phyloP scores from a whole-genome alignment of 306 rosid species.

The Vigna reflexopilosa region DNA sequence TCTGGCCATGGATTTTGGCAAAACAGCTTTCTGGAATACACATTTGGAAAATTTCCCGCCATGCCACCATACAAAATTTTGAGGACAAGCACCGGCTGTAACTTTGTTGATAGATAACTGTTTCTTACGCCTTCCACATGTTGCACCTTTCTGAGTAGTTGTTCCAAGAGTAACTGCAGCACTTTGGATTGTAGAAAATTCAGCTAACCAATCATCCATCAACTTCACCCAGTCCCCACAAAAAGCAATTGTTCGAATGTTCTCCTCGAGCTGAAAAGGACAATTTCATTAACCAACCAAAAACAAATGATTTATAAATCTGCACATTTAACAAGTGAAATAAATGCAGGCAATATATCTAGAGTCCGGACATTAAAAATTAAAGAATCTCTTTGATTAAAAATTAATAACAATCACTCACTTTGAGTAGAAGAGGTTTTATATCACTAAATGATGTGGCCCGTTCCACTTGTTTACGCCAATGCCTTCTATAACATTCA shows the following conservation, averaged over 20 bases:
- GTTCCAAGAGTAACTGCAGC: conserved; percentile 57
- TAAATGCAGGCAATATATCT: neutral
- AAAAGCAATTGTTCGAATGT: conserved; percentile 68
- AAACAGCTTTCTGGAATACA: conserved; percentile 78
- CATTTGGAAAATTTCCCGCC: conserved; percentile 70
- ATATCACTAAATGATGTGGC: conserved; percentile 62
- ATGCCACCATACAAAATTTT: conserved; percentile 77
- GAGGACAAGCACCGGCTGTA: conserved; percentile 49
- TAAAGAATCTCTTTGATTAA: neutral
- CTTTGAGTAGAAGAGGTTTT: conserved; percentile 74
- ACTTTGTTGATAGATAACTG: conserved; percentile 63
- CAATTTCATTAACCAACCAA: conserved; percentile 34
- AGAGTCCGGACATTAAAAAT: neutral
- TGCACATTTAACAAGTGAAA: conserved; percentile 8
- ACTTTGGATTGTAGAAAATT: conserved; percentile 61
- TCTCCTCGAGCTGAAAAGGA: conserved; percentile 81
- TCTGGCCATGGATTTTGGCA: conserved; percentile 60
- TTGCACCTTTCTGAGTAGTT: conserved; percentile 68
- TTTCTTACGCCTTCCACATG: conserved; percentile 68
- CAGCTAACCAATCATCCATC: conserved; percentile 75
- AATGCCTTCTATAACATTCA: conserved; percentile 64
- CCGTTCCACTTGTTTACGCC: conserved; percentile 68
- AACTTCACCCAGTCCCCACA: conserved; percentile 82
- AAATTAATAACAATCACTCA: conserved; percentile 50
- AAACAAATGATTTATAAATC: conserved; percentile 14